A percentile compares a stretch with the other conserved stretches of the same genome.
Conservation (phyloP, 495 filamentous ascomycete genomes). For the Neurospora intermedia region DNA sequence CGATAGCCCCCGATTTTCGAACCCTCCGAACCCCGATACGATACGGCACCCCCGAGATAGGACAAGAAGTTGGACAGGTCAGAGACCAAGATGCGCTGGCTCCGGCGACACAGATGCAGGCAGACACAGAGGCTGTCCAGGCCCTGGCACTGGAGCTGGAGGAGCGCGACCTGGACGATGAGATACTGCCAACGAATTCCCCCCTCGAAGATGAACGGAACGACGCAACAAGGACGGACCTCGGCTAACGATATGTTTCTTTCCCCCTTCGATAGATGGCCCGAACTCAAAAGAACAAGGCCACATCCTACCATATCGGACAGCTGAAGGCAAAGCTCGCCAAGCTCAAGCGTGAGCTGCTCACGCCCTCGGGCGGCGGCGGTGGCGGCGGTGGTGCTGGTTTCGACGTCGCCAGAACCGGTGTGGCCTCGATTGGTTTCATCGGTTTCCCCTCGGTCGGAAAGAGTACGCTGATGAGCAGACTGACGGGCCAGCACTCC, state of each 20-base stretch:
- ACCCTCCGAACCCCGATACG: neutral
- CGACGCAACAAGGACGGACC: neutral
- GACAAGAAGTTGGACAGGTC: neutral
- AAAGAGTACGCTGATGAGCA: slow-evolving; percentile 94
- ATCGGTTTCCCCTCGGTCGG: slow-evolving; percentile 90
- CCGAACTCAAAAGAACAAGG: slow-evolving; percentile 96
- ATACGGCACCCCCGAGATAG: neutral
- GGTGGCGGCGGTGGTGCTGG: slow-evolving; percentile 81
- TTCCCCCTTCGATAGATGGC: slow-evolving; percentile 53
- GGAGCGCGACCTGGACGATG: slow-evolving; percentile 1
- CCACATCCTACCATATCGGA: slow-evolving; percentile 76
- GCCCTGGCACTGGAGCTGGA: neutral
- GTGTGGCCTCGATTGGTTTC: slow-evolving; percentile 89
- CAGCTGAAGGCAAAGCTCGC: slow-evolving; percentile 98
- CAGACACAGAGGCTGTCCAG: neutral
- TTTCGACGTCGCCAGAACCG: slow-evolving; percentile 96
- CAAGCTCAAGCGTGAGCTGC: slow-evolving; percentile 89
- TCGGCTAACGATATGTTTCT: neutral
- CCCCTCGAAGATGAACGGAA: neutral
- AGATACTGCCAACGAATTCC: slow-evolving; percentile 10
- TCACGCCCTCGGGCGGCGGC: slow-evolving; percentile 73
- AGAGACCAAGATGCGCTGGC: neutral
- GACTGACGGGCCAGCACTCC: slow-evolving; percentile 89
- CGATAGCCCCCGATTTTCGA: neutral
- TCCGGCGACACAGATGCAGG: neutral